Evolutionary conservation across 805 yeast species (phyloP), one percentile per base, ranked within the genome.

Genomic region (Candida parachauliodes): DNA sequence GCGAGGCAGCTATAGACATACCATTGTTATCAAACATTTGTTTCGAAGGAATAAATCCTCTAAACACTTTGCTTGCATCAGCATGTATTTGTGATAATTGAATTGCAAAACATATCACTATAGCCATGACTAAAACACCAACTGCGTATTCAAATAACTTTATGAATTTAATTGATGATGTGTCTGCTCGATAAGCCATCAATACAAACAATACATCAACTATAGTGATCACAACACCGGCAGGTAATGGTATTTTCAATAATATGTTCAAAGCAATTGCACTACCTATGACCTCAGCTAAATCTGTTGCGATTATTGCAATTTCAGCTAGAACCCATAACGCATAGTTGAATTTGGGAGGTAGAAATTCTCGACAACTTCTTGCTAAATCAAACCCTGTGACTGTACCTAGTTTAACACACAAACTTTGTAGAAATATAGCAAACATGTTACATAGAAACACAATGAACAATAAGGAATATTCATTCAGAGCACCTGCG

Each of bases 281-380:
- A n/a, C 72, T 60, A 39, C 77, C 77, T 39, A 72, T 70, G 25
- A 72, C 77, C 48, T 72, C 77, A 8, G 77, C 76, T n/a, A 71
- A 57, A 52, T 72, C 77, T 4, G 77, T 72, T 6, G 77, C 75
- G 12, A 72, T 62, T 29, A 72, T 71, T 36, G 76, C 76, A 46
- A 60, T 54, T 47, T 72, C 77, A 9, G 76, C 74, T 14, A 68
- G 49, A 11, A 67, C 33, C 67, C 74, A 72, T 4, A 72, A 37
- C 4, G 44, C 31, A 23, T 46, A 43, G 44, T 71, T 72, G 36
- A 68, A 40, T 66, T 67, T 58, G 6, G 42, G 33, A 1, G 77
- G 76, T 15, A 69, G 51, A 44, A 57, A 48, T 43, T 59, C 62
- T 26, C 73, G 52, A 41, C 71, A 69, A 41, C 71, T 62, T 36